These are phyloP conservation scores for Suhomyces pyralidae DNA, from an alignment of 805 yeast species.

Conservation along the genomic window DNA sequence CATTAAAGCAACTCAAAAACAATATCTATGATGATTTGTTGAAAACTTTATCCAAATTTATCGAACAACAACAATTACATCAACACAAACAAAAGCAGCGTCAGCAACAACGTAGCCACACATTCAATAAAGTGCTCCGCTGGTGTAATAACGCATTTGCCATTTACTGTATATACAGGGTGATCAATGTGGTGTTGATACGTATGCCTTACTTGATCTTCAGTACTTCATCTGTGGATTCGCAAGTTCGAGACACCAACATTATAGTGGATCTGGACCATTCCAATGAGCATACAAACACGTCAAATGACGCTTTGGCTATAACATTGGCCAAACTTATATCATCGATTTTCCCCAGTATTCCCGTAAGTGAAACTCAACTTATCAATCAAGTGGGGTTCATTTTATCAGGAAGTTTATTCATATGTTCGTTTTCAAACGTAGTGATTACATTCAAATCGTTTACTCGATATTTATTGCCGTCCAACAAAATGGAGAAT, in stretches of 20 bases:
- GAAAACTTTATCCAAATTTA: conserved; percentile 15
- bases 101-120: background rate
- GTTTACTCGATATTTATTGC: conserved; percentile 29
- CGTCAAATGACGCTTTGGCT: conserved; percentile 46
- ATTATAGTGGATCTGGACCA: conserved; percentile 2
- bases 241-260: conserved; percentile 8
- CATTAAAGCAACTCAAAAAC: conserved; percentile 30
- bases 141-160: conserved; percentile 33
- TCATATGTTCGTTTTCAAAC: conserved; percentile 61
- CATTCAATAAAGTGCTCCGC: background rate
- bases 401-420: conserved; percentile 55
- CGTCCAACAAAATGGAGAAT: conserved; percentile 11
- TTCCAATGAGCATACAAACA: conserved; percentile 7
- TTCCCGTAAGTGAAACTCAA: conserved; percentile 36
- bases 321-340: conserved; percentile 45
- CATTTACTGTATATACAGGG: conserved; percentile 49
- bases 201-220: conserved; percentile 35
- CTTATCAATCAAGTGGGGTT: conserved; percentile 47
- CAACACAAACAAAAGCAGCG: background rate
- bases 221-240: conserved; percentile 2
- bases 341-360: conserved; percentile 18
- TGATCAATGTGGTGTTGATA: conserved; percentile 39
- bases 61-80: conserved; percentile 9
- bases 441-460: conserved; percentile 61
- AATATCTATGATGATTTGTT: conserved; percentile 30